Evolutionary conservation across 2,329 filamentous ascomycete species (phyloP).

Genomic region (Claviceps maximensis): DNA sequence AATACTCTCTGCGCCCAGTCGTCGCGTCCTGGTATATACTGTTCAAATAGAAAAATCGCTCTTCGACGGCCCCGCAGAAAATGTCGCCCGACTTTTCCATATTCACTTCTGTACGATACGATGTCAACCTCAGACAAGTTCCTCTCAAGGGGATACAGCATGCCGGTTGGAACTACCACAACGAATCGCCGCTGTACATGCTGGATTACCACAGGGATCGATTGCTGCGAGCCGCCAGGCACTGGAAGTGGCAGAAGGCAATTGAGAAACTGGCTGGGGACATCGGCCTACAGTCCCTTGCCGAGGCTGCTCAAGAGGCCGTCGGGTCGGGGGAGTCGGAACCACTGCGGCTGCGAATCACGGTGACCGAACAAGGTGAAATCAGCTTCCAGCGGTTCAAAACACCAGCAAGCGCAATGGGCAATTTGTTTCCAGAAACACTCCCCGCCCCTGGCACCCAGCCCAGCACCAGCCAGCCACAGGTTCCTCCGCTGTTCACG

Average conservation of each 20-base stretch:
- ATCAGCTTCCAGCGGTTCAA: constrained; percentile 29
- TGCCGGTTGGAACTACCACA: constrained; percentile 38
- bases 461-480: constrained; percentile 12
- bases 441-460: constrained; percentile 32
- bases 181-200: constrained; percentile 60
- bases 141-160: constrained; percentile 24
- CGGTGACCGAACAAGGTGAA: constrained; percentile 35
- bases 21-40: not conserved
- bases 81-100: constrained; percentile 41
- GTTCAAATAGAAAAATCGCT: too few relatives aligned
- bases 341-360: constrained; percentile 39
- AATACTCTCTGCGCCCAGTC: not conserved
- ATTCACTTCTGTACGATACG: constrained; percentile 62
- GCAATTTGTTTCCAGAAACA: constrained; percentile 43
- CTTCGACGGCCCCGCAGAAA: not conserved
- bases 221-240: constrained; percentile 48
- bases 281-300: constrained; percentile 29
- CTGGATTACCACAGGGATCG: constrained; percentile 66
- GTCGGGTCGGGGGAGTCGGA: constrained; percentile 21
- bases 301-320: constrained; percentile 17
- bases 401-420: constrained; percentile 26
- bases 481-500: constrained; percentile 22
- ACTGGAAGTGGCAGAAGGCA: constrained; percentile 42
- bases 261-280: constrained; percentile 30
- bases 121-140: constrained; percentile 39